Evolutionary conservation across 2,329 filamentous ascomycete genomes (phyloP).

Genomic region (Ascochyta lentis): DNA sequence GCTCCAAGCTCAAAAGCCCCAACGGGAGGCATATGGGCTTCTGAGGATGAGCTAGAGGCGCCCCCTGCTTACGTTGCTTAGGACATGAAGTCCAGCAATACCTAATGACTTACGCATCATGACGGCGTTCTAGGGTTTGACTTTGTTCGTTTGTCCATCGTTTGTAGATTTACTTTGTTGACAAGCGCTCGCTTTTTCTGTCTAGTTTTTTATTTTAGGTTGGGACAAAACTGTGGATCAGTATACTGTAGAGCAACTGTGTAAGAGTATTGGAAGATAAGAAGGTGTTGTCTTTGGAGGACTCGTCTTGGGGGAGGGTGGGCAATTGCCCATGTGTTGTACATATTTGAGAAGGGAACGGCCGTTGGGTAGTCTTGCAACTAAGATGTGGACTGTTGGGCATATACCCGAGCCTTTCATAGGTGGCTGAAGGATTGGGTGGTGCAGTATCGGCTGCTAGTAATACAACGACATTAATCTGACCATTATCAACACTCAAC

Average conservation of each 20-base stretch:
- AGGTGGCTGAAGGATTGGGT: neutral
- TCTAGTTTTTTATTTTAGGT: neutral
- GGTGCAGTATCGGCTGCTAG: constrained; percentile 6
- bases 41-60: constrained; percentile 38
- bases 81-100: constrained; percentile 8
- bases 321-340: constrained; percentile 1
- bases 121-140: constrained; percentile 9
- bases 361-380: neutral
- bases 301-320: neutral
- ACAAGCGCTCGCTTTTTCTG: constrained; percentile 1
- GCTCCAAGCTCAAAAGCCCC: constrained; percentile 14
- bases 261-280: constrained; percentile 13
- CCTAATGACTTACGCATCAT: constrained; percentile 17
- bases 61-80: constrained; percentile 46
- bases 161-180: constrained; percentile 10
- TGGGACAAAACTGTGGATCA: constrained; percentile 7
- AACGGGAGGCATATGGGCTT: constrained; percentile 31
- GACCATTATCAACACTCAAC: neutral
- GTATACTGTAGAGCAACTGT: neutral
- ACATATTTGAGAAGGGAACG: neutral
- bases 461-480: constrained; percentile 3
- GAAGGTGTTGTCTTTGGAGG: neutral
- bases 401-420: constrained; percentile 2
- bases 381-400: neutral
- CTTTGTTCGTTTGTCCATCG: constrained; percentile 7